These are phyloP conservation scores for Ustilaginoidea virens DNA, from an alignment of 2,329 filamentous ascomycete genomes.

Conservation along the genomic window DNA sequence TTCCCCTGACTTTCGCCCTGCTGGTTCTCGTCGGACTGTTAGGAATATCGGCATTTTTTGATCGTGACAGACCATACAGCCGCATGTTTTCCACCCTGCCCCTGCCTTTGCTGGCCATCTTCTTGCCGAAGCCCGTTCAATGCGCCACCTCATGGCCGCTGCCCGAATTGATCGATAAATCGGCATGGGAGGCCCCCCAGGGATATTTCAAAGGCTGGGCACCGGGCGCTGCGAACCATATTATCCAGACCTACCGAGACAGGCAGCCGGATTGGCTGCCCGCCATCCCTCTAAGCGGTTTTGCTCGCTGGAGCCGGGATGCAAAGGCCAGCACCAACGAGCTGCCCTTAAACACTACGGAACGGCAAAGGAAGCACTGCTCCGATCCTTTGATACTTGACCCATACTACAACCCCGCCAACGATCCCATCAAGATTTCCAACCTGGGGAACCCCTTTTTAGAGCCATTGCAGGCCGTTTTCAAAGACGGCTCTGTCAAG, in stretches of 20 bases:
- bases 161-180: constrained; percentile 12
- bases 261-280: constrained; percentile 15
- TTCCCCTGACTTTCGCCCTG: constrained; percentile 8
- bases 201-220: constrained; percentile 20
- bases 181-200: constrained; percentile 11
- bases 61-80: constrained; percentile 16
- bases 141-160: constrained; percentile 16
- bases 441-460: constrained; percentile 21
- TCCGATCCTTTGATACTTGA: constrained; percentile 3
- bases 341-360: not conserved
- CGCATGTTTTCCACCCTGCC: constrained; percentile 18
- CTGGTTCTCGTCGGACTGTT: constrained; percentile 9
- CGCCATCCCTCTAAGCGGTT: constrained; percentile 12
- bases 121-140: constrained; percentile 11
- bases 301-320: constrained; percentile 14
- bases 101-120: constrained; percentile 14
- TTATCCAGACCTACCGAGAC: constrained; percentile 12
- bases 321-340: constrained; percentile 5
- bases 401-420: constrained; percentile 16
- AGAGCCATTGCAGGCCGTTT: constrained; percentile 9
- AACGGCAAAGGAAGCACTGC: not conserved
- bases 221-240: constrained; percentile 10
- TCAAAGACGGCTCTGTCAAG: constrained; percentile 15
- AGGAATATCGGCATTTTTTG: constrained; percentile 8
- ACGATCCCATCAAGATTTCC: constrained; percentile 23